Evolutionary conservation across 2,329 filamentous ascomycete genomes (phyloP).

Genomic region (Immersiporthe knoxdaviesiana): DNA sequence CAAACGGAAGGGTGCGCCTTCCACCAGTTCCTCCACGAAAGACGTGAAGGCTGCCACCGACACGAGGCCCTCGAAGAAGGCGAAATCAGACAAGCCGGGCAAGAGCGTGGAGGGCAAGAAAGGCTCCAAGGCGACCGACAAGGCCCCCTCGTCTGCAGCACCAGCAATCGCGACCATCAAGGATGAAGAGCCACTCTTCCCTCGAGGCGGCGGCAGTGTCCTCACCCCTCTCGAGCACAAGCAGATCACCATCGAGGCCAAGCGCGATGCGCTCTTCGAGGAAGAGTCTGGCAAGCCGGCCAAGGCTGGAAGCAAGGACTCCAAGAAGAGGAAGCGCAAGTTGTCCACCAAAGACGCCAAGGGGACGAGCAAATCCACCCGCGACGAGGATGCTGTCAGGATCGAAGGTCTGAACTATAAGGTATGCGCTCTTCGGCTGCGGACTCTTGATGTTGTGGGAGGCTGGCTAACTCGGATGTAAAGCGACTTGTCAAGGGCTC

Average conservation of each 20-base stretch:
- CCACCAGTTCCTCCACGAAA: constrained; percentile 53
- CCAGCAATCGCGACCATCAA: constrained; percentile 51
- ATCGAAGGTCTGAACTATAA: constrained; percentile 91
- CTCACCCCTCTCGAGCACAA: constrained; percentile 94
- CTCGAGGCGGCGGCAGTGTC: constrained; percentile 87
- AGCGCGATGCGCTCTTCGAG: constrained; percentile 88
- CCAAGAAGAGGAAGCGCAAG: constrained; percentile 62
- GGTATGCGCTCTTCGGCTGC: constrained; percentile 51
- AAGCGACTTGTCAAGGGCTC: constrained; percentile 85
- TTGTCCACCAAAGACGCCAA: constrained; percentile 54
- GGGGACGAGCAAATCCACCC: constrained; percentile 53
- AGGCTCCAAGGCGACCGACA: constrained; percentile 33
- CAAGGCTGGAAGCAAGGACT: constrained; percentile 47
- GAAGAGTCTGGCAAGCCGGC: constrained; percentile 63
- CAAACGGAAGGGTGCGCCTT: constrained; percentile 62
- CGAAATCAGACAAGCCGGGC: constrained; percentile 42
- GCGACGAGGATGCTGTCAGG: constrained; percentile 63
- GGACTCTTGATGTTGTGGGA: constrained; percentile 25
- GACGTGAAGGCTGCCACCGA: constrained; percentile 51
- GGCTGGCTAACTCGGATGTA: constrained; percentile 17
- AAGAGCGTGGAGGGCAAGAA: constrained; percentile 39
- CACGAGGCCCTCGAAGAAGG: constrained; percentile 53
- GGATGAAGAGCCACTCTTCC: constrained; percentile 88
- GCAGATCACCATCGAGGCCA: constrained; percentile 93
- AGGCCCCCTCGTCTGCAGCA: constrained; percentile 19